phyloP scores from a whole-genome alignment of 2,329 filamentous ascomycete species.

The Zymoseptoria ardabiliae region DNA sequence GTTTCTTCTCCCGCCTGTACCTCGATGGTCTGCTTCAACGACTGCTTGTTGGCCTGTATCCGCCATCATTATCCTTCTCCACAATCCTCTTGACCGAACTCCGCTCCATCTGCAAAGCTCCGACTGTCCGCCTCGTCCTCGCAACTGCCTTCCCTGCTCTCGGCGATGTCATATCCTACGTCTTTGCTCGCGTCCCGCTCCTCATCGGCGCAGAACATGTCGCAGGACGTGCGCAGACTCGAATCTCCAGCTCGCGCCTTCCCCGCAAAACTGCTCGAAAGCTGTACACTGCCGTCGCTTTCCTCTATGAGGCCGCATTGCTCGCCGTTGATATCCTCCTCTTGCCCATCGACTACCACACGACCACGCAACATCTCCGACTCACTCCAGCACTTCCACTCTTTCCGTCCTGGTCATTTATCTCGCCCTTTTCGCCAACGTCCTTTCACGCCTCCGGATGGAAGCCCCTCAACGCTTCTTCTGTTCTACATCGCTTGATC shows the following conservation, averaged over 20 bases:
- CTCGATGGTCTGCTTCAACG: slow-evolving; percentile 16
- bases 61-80: slow-evolving; percentile 11
- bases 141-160: slow-evolving; percentile 14
- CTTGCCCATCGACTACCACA: slow-evolving; percentile 23
- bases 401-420: slow-evolving; percentile 14
- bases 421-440: slow-evolving; percentile 10
- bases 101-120: slow-evolving; percentile 3
- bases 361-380: slow-evolving; percentile 19
- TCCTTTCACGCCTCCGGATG: slow-evolving; percentile 14
- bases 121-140: slow-evolving; percentile 2
- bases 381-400: slow-evolving; percentile 19
- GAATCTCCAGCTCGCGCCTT: slow-evolving; percentile 3
- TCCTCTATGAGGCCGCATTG: slow-evolving; percentile 11
- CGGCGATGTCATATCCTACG: slow-evolving; percentile 11
- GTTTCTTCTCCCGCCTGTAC: slow-evolving; percentile 17
- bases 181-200: slow-evolving; percentile 10
- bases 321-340: slow-evolving; percentile 18
- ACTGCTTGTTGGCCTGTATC: slow-evolving; percentile 21
- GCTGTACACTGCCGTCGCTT: slow-evolving; percentile 7
- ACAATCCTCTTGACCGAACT: slow-evolving; percentile 14
- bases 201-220: slow-evolving; percentile 15
- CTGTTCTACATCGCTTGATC: slow-evolving; percentile 6
- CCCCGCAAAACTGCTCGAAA: slow-evolving; percentile 9
- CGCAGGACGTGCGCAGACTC: slow-evolving; percentile 12
- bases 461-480: slow-evolving; percentile 6